Evolutionary conservation across 2,329 filamentous ascomycete genomes (phyloP), one percentile per base, ranked within the genome.

Genomic region (Trichophyton equinum): DNA sequence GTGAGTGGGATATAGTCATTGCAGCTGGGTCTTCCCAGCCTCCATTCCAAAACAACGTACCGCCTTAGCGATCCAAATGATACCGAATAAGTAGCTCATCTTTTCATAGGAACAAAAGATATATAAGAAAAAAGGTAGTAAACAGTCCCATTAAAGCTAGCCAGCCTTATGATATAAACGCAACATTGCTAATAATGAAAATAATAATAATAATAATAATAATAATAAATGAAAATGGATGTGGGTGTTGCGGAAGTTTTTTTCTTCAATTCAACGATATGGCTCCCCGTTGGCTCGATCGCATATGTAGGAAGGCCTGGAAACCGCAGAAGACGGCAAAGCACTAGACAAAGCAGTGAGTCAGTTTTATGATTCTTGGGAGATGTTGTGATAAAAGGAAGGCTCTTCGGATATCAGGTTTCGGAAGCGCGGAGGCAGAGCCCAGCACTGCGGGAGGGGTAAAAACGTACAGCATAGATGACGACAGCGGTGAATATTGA

Each of bases 261-360:
- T 71, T 71, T 30, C 27, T 71, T 30, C 27, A 83, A 68, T 78
- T 81, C 72, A 96, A 79, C 63, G 87, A 84, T 76, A 96, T 96
- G 64, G 89, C 87, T 65, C 91, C 91, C 72, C 88, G 82, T 74
- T 88, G 82, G 75, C 84, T 90, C 74, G 91, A 87, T 74, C 90
- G 86, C 68, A 89, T 77, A 75, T 97, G 91, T 64, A 96, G 81
- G 70, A 88, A 83, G 65, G 91, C 92, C 74, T 97, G 92, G 67
- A 91, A 83, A 62, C 87, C 88, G 76, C 92, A 97, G 77, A 95
- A 96, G 58, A 95, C 81, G 61, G 96, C 82, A 80, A 97, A 97
- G 18, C 81, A 85, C 91, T 95, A 66, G 38, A 57, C 20, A 22
- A 8, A 58, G n/a, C 30, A 18, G 1, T 30, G 25, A 27, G 57